Percentiles rank a stretch among this genome's conserved stretches.
These are phyloP conservation scores for Lepidium sativum DNA, from an alignment of 345 rosid genomes.

Conservation along the genomic window DNA sequence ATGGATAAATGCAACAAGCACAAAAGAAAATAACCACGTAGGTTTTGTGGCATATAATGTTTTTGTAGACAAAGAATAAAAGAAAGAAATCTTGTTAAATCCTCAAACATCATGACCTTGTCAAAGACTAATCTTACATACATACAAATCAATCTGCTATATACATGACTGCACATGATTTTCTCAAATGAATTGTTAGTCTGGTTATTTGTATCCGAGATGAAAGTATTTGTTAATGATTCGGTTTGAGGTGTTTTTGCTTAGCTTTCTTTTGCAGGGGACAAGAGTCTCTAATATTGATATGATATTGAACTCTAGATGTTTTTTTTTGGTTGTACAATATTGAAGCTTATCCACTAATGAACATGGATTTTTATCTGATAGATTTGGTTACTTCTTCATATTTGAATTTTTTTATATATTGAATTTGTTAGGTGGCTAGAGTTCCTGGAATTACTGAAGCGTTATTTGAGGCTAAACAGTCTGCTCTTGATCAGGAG, in stretches of 20 bases:
- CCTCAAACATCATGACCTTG: too few species aligned
- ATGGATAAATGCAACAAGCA: too few species aligned
- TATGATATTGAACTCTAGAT: background rate
- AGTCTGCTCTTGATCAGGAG: conserved; percentile 60
- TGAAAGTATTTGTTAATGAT: background rate
- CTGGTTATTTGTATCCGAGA: background rate
- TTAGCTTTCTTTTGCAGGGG: background rate
- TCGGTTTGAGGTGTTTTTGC: background rate
- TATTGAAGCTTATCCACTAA: background rate
- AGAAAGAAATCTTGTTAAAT: too few species aligned
- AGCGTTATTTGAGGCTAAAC: conserved; percentile 68
- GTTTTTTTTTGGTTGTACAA: background rate
- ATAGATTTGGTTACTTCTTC: background rate
- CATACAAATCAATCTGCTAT: too few species aligned
- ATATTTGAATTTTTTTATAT: background rate
- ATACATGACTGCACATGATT: too few species aligned
- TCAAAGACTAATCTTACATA: too few species aligned
- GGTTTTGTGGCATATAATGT: too few species aligned
- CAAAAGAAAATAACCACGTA: too few species aligned
- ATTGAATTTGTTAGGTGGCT: conserved; percentile 48
- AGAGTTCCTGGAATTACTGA: conserved; percentile 97
- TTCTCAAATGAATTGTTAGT: background rate
- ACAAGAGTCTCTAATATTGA: background rate
- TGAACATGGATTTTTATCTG: background rate
- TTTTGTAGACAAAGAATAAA: too few species aligned